Evolutionary conservation across 2,329 filamentous ascomycete genomes (phyloP).

Genomic region (Stagonosporopsis rhizophila): DNA sequence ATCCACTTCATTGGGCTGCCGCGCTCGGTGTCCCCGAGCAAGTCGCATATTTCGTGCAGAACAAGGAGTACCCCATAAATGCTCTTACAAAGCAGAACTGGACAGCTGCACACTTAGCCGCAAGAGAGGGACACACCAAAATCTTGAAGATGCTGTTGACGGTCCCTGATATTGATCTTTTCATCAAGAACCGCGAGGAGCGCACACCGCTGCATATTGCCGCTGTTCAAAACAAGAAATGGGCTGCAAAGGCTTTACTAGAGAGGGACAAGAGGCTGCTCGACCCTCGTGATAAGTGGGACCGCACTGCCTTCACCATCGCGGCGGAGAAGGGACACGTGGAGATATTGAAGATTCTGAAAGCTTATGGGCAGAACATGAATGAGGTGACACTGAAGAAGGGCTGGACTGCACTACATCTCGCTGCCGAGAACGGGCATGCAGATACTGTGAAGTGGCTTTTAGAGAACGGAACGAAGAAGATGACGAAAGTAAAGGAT

Average conservation of each 20-base stretch:
- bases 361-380: slow-evolving; percentile 20
- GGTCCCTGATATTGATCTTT: slow-evolving; percentile 19
- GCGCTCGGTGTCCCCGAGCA: slow-evolving; percentile 20
- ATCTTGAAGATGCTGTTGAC: slow-evolving; percentile 25
- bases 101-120: slow-evolving; percentile 28
- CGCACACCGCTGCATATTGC: slow-evolving; percentile 27
- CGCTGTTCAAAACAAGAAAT: slow-evolving; percentile 15
- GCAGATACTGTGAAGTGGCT: slow-evolving; percentile 20
- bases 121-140: slow-evolving; percentile 21
- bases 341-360: slow-evolving; percentile 21
- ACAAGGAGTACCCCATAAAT: slow-evolving; percentile 29
- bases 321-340: slow-evolving; percentile 23
- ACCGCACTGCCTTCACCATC: slow-evolving; percentile 21
- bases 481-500: slow-evolving; percentile 9
- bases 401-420: slow-evolving; percentile 27
- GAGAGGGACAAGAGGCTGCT: slow-evolving; percentile 15
- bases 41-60: slow-evolving; percentile 20
- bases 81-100: slow-evolving; percentile 25
- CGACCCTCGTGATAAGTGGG: slow-evolving; percentile 12
- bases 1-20: slow-evolving; percentile 29
- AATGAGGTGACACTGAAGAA: slow-evolving; percentile 21
- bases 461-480: slow-evolving; percentile 19
- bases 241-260: slow-evolving; percentile 20
- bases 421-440: slow-evolving; percentile 23
- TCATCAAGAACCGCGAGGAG: slow-evolving; percentile 25